These are phyloP conservation scores for Boechera stricta DNA, from an alignment of 345 rosid species.

Conservation along the genomic window DNA sequence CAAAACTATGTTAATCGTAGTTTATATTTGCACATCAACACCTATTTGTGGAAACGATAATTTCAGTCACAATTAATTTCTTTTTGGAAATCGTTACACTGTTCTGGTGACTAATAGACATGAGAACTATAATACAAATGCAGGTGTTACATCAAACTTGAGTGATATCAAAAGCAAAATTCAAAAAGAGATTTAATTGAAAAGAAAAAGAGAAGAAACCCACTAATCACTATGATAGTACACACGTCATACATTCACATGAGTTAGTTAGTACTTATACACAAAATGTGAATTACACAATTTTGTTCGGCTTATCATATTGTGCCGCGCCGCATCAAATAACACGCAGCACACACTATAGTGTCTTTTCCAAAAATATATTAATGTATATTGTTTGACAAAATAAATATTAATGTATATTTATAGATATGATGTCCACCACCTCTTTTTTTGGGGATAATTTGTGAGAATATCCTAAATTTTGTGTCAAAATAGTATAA, in stretches of 20 bases:
- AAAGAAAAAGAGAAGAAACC: neutral
- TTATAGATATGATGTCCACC: too few species aligned
- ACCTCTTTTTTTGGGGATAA: neutral
- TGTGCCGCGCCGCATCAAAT: conserved; percentile 3
- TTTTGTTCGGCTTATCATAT: neutral
- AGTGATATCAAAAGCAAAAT: conserved; percentile 20
- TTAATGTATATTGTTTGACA: too few species aligned
- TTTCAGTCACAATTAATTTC: neutral
- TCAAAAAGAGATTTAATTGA: neutral
- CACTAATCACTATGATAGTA: conserved; percentile 17
- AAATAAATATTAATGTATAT: too few species aligned
- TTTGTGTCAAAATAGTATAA: neutral
- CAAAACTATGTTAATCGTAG: neutral
- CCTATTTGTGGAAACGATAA: neutral
- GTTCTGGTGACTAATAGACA: conserved; percentile 5
- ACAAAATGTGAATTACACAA: neutral
- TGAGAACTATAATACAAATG: conserved; percentile 28
- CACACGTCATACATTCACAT: conserved; percentile 14
- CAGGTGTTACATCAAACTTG: conserved; percentile 38
- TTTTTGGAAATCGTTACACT: conserved; percentile 8
- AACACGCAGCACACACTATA: neutral
- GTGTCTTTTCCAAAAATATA: neutral
- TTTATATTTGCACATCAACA: neutral
- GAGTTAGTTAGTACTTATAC: neutral
- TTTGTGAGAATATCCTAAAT: neutral